Conservation (phyloP, 441 rosid genomes). For the Eruca vesicaria region DNA sequence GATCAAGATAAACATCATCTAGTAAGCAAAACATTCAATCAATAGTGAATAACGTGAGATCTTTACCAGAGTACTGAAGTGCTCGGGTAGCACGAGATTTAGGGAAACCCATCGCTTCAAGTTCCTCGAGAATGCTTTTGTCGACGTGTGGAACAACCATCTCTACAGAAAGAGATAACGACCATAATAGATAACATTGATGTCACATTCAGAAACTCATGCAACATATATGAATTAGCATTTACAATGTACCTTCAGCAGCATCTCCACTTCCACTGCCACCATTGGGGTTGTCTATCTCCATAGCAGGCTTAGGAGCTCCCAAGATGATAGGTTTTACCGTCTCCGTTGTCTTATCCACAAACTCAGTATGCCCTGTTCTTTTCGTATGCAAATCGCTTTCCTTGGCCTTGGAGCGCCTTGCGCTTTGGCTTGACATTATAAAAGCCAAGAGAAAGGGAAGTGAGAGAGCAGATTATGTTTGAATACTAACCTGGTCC, state of each 20-base stretch:
- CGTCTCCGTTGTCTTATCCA: slow-evolving; percentile 80
- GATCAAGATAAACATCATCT: neutral
- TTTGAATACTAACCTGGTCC: too few relatives aligned
- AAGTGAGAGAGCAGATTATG: too few relatives aligned
- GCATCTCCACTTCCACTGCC: slow-evolving; percentile 48
- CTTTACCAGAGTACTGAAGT: slow-evolving; percentile 82
- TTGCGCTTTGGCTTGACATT: too few relatives aligned
- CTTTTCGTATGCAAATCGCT: slow-evolving; percentile 95
- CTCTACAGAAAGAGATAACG: slow-evolving; percentile 43
- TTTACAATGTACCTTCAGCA: slow-evolving; percentile 59
- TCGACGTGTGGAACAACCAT: slow-evolving; percentile 90
- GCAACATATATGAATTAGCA: slow-evolving; percentile 1
- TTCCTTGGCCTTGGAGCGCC: too few relatives aligned
- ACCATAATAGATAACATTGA: neutral
- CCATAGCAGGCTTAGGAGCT: slow-evolving; percentile 66
- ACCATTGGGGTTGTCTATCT: slow-evolving; percentile 49
- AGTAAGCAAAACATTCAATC: neutral
- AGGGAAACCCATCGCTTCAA: slow-evolving; percentile 91
- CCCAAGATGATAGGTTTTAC: slow-evolving; percentile 84
- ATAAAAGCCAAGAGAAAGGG: too few relatives aligned
- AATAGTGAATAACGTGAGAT: neutral
- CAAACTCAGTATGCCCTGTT: slow-evolving; percentile 91
- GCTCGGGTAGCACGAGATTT: slow-evolving; percentile 87
- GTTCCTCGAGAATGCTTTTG: slow-evolving; percentile 74
- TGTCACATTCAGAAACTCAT: slow-evolving; percentile 16